Percentiles rank a stretch among this genome's conserved stretches.
phyloP scores from a whole-genome alignment of 2,329 filamentous ascomycete species.

The Coleophoma crateriformis region DNA sequence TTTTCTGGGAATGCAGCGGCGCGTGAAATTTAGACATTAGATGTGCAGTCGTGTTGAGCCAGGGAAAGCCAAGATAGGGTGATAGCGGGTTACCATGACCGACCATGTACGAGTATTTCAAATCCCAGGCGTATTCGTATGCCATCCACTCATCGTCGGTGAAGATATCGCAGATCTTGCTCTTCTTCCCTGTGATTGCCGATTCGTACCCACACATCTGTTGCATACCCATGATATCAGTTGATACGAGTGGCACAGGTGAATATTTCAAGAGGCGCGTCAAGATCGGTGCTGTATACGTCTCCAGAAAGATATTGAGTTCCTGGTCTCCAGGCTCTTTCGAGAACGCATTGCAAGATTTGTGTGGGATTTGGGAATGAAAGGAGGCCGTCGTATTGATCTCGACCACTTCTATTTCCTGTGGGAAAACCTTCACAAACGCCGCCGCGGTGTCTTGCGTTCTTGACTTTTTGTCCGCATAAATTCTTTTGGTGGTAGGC shows the following conservation, averaged over 20 bases:
- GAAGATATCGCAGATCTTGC: slow-evolving; percentile 57
- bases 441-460: slow-evolving; percentile 24
- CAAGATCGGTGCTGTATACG: slow-evolving; percentile 56
- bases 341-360: slow-evolving; percentile 53
- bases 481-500: slow-evolving; percentile 22
- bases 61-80: slow-evolving; percentile 57
- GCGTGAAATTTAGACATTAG: slow-evolving; percentile 33
- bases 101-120: slow-evolving; percentile 60
- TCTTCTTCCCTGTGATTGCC: slow-evolving; percentile 54
- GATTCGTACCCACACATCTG: slow-evolving; percentile 62
- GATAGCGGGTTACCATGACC: slow-evolving; percentile 57
- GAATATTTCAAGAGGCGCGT: slow-evolving; percentile 46
- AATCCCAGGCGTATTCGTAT: slow-evolving; percentile 60
- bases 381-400: slow-evolving; percentile 48
- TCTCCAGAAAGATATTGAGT: slow-evolving; percentile 35
- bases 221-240: slow-evolving; percentile 61
- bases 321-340: slow-evolving; percentile 21
- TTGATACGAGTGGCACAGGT: slow-evolving; percentile 56
- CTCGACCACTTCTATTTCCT: slow-evolving; percentile 20
- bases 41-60: slow-evolving; percentile 56
- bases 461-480: slow-evolving; percentile 22
- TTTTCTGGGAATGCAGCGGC: not conserved
- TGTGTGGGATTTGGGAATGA: slow-evolving; percentile 32
- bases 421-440: slow-evolving; percentile 20
- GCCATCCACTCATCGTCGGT: slow-evolving; percentile 58